phyloP scores from a whole-genome alignment of 805 yeast genomes.

The Yarrowia keelungensis region DNA sequence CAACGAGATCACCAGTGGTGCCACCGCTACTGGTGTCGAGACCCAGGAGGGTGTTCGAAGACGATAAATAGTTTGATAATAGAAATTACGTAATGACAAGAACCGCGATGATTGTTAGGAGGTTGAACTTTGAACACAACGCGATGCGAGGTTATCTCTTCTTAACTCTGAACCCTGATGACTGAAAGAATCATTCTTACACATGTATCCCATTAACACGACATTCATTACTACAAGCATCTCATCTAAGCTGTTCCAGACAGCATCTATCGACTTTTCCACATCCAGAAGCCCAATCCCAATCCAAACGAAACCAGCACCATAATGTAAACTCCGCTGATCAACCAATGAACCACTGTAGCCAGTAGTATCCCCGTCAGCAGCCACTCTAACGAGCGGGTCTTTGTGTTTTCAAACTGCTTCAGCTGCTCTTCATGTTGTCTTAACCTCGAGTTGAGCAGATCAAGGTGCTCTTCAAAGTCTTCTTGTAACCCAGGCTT shows the following conservation, averaged over 20 bases:
- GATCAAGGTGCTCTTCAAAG: conserved; percentile 11
- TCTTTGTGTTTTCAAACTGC: not conserved
- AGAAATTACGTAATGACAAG: too few relatives aligned
- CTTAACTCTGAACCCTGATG: too few relatives aligned
- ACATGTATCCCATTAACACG: too few relatives aligned
- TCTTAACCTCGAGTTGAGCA: not conserved
- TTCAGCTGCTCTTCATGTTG: conserved; percentile 16
- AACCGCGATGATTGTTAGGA: too few relatives aligned
- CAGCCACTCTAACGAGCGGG: conserved; percentile 24
- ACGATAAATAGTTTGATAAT: not conserved
- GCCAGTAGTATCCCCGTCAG: conserved; percentile 16
- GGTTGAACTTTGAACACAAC: too few relatives aligned
- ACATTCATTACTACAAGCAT: not conserved
- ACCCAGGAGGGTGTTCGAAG: conserved; percentile 18
- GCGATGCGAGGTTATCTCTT: too few relatives aligned
- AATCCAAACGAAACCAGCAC: not conserved
- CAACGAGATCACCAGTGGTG: not conserved
- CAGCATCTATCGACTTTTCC: not conserved
- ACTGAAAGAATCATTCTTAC: too few relatives aligned
- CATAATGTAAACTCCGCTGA: not conserved
- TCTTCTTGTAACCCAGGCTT: conserved; percentile 1
- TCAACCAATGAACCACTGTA: conserved; percentile 8
- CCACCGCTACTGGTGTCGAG: conserved; percentile 6
- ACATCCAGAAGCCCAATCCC: conserved; percentile 11
- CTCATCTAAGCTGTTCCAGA: not conserved